Conservation (phyloP, 257 asterid species). For the Capsicum pubescens region DNA sequence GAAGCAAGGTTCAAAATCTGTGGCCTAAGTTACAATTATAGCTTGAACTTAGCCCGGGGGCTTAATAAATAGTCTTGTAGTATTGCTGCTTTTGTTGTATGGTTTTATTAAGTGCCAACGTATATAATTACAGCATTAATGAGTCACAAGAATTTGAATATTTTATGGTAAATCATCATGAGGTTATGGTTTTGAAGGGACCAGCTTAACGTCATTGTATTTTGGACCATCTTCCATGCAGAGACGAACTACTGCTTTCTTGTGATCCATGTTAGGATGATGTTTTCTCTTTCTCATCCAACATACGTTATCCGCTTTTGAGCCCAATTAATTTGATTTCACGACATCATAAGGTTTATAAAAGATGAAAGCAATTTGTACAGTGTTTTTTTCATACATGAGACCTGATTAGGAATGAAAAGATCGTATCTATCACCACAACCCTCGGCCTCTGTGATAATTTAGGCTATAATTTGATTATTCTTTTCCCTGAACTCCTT, state of each 20-base stretch:
- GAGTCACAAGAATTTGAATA: conserved; percentile 10
- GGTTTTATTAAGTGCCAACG: background rate
- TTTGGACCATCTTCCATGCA: conserved; percentile 20
- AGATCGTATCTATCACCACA: background rate
- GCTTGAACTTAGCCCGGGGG: background rate
- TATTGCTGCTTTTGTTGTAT: background rate
- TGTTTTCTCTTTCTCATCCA: too few species aligned
- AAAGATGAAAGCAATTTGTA: too few species aligned
- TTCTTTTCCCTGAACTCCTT: background rate
- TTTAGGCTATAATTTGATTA: background rate
- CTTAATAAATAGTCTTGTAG: background rate
- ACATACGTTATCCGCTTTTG: too few species aligned
- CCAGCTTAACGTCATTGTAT: conserved; percentile 9
- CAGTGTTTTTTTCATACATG: too few species aligned
- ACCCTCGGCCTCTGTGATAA: background rate
- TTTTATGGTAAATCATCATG: background rate
- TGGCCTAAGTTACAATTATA: background rate
- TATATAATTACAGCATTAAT: conserved; percentile 11
- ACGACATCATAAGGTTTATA: background rate
- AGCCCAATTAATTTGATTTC: too few species aligned
- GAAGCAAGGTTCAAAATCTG: background rate
- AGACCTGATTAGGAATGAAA: too few species aligned
- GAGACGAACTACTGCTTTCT: background rate
- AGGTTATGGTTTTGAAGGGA: background rate
- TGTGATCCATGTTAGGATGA: background rate